Base-by-base conservation (phyloP, 352 stramenopile genomes). In the Phytopythium cucurbitacearum region DNA sequence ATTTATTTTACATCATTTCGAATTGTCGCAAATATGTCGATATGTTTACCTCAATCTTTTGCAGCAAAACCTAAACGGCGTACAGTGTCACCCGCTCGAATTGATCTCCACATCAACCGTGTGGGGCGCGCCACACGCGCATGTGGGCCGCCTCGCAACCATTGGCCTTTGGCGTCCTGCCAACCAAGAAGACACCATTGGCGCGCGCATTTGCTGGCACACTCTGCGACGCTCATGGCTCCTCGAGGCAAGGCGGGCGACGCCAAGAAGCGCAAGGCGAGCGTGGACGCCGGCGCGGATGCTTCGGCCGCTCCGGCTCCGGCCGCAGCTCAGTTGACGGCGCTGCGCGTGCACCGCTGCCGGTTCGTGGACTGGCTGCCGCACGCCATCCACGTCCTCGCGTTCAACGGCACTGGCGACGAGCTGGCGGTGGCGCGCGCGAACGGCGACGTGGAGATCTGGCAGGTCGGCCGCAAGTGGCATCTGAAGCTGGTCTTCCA, bases 351-450 rank as follows among this genome's bases (percentile, higher is more conserved):
- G 49, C 83, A 94, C 58, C 83, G 83, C 41, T 94, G 83, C 58
- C 83, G 83, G 54, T 94, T 94, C 54, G 72, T 94, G 51, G 80
- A 94, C 56, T 91, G 80, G 73, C 87, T 91, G 77, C 83, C 83
- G 28, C 58, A 84, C 21, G 81, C 80, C 42, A 72, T 91, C 10
- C 71, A 89, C 54, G 68, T 67, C 33, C 62, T 89, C 52, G 59
- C 64, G 42, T 94, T 90, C 52, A 87, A 80, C 51, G 58, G 67
- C 3, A 16, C 51, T 2, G 77, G 79, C 33, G 66, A 82, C 51
- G 67, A 79, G 40, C 51, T 95, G 53, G 85, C 85, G 10, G 80
- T 95, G 15, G 85, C 81, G 40, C 82, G 83, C 42, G 74, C 74
- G 46, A 91, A 80, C 53, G 85, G 85, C 43, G 80, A 93, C 60